phyloP scores from a whole-genome alignment of 1,284 basidiomycete genomes.

The Trichosporon sp. region DNA sequence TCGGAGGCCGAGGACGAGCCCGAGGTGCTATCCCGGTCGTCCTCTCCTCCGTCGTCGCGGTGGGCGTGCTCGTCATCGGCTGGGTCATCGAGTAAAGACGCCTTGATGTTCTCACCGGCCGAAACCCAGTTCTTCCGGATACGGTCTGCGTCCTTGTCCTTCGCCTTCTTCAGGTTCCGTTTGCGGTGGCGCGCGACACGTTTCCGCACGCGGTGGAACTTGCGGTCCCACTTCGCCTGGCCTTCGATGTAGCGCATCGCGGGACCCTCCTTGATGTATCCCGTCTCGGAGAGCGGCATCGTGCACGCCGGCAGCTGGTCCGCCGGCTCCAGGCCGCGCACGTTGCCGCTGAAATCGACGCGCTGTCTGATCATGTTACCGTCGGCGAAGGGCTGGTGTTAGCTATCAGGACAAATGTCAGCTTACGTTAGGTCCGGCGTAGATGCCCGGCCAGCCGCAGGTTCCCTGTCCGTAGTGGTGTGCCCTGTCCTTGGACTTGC shows the following conservation, averaged over 20 bases:
- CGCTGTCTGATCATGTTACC: constrained; percentile 79
- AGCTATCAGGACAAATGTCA: not conserved
- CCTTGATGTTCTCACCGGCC: not conserved
- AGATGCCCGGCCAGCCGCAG: constrained; percentile 70
- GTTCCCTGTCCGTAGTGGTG: constrained; percentile 49
- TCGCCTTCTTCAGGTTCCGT: constrained; percentile 48
- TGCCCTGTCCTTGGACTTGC: not conserved
- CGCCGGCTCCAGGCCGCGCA: constrained; percentile 75
- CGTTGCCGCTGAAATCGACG: constrained; percentile 72
- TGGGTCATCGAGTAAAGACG: not conserved
- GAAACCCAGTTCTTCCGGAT: constrained; percentile 21
- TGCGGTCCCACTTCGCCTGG: constrained; percentile 54
- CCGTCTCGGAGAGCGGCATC: constrained; percentile 64
- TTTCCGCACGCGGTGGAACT: constrained; percentile 44
- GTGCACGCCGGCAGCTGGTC: constrained; percentile 68
- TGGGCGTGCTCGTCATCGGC: not conserved
- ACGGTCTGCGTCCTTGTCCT: constrained; percentile 37
- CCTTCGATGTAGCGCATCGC: constrained; percentile 56
- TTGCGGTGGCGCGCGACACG: constrained; percentile 48
- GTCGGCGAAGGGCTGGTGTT: constrained; percentile 52
- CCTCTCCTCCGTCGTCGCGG: not conserved
- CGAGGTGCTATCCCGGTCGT: constrained; percentile 22
- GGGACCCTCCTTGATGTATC: constrained; percentile 60
- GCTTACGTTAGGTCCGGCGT: constrained; percentile 62
- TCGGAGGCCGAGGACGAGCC: not conserved